Percentiles rank a stretch among this genome's conserved stretches.
Conservation (phyloP, 306 rosid species). For the Lagenaria siceraria region DNA sequence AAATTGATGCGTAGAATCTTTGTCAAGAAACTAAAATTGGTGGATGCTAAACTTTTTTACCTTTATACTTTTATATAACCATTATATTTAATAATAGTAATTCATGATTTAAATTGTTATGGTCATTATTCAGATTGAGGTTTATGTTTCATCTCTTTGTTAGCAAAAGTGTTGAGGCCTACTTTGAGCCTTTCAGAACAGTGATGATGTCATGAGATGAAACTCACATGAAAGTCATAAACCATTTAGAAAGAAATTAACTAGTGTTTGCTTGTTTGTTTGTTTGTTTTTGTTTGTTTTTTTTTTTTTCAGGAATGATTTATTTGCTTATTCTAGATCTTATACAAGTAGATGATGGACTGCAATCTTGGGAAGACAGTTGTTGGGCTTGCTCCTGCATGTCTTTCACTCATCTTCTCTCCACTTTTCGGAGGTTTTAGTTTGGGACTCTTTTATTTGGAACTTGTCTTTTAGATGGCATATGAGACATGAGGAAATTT, state of each 20-base stretch:
- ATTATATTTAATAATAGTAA: too few species aligned
- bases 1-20: background rate
- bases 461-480: background rate
- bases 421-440: too few species aligned
- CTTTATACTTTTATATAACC: background rate
- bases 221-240: too few species aligned
- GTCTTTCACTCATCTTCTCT: too few species aligned
- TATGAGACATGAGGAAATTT: background rate
- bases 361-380: background rate
- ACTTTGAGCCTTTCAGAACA: background rate
- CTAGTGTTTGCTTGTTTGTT: background rate
- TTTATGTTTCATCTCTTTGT: background rate
- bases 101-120: too few species aligned
- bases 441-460: background rate
- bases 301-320: background rate
- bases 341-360: background rate
- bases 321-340: background rate
- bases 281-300: too few species aligned
- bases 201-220: background rate
- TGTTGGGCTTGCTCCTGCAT: background rate
- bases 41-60: too few species aligned
- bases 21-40: background rate
- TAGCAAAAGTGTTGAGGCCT: background rate
- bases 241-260: background rate
- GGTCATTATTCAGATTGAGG: background rate